Percentiles rank a stretch among this genome's conserved stretches.
phyloP scores from a whole-genome alignment of 2,329 filamentous ascomycete species.

The Ophiostoma angusticollis region DNA sequence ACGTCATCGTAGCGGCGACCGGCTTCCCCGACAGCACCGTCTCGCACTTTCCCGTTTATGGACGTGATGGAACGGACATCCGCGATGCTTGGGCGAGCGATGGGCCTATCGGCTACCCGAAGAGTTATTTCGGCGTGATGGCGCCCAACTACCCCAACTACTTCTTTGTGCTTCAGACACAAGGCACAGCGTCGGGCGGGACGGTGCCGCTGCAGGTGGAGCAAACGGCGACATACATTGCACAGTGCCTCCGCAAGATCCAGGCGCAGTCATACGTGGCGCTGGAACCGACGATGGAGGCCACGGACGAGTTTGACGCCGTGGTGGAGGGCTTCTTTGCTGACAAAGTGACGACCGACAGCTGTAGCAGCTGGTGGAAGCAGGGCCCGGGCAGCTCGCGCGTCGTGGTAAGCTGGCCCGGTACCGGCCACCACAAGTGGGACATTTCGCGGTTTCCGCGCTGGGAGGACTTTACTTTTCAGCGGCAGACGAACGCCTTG shows the following conservation, averaged over 20 bases:
- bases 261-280: slow-evolving; percentile 9
- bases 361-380: slow-evolving; percentile 14
- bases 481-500: background rate
- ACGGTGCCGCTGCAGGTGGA: slow-evolving; percentile 13
- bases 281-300: slow-evolving; percentile 10
- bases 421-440: slow-evolving; percentile 9
- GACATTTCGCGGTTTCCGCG: slow-evolving; percentile 1
- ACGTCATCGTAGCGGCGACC: slow-evolving; percentile 21
- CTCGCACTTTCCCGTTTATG: slow-evolving; percentile 15
- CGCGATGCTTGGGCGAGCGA: slow-evolving; percentile 14
- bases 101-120: slow-evolving; percentile 9
- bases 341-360: slow-evolving; percentile 7
- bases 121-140: slow-evolving; percentile 18
- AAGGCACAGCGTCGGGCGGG: slow-evolving; percentile 10
- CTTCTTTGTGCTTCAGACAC: slow-evolving; percentile 15
- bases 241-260: slow-evolving; percentile 14
- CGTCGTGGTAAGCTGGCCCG: slow-evolving; percentile 11
- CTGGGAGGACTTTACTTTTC: slow-evolving; percentile 12
- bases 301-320: slow-evolving; percentile 13
- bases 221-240: slow-evolving; percentile 11
- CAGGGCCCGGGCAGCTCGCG: slow-evolving; percentile 2
- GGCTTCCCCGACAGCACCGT: slow-evolving; percentile 17
- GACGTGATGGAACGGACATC: slow-evolving; percentile 12
- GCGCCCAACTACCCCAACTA: slow-evolving; percentile 19
- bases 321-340: slow-evolving; percentile 9